phyloP scores from a whole-genome alignment of 1,284 basidiomycete species.

The Sanghuangporus weigelae region DNA sequence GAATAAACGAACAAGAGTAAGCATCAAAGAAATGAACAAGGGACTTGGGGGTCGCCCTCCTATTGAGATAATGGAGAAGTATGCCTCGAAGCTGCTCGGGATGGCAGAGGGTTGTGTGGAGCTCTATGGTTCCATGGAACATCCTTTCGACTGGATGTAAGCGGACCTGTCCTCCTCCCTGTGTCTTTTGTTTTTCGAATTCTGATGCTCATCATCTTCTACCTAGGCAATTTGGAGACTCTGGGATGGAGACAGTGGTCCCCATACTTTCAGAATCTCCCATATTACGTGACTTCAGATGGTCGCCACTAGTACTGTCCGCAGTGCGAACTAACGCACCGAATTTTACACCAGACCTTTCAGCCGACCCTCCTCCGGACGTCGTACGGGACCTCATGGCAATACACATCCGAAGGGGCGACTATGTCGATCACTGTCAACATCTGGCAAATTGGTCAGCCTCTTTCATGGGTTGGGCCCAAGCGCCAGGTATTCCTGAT shows the following conservation, averaged over 20 bases:
- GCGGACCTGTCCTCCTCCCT: not conserved
- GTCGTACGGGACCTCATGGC: constrained; percentile 41
- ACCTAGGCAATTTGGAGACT: constrained; percentile 7
- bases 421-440: constrained; percentile 48
- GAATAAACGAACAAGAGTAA: not conserved
- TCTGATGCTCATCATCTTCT: not conserved
- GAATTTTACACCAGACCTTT: constrained; percentile 3
- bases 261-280: constrained; percentile 33
- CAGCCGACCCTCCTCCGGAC: constrained; percentile 19
- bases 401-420: constrained; percentile 56
- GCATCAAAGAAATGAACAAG: constrained; percentile 8
- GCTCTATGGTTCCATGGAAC: not conserved
- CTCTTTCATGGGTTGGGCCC: constrained; percentile 38
- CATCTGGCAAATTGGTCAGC: constrained; percentile 38
- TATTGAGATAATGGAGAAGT: constrained; percentile 14
- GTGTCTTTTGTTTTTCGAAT: not conserved
- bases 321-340: constrained; percentile 15
- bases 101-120: constrained; percentile 17
- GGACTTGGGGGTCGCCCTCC: not conserved
- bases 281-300: constrained; percentile 31
- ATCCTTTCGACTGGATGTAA: constrained; percentile 14
- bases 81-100: constrained; percentile 7
- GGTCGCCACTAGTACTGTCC: constrained; percentile 33
- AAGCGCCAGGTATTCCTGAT: constrained; percentile 35
- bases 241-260: constrained; percentile 23